Evolutionary conservation across 345 rosid genomes (phyloP), one percentile per base, ranked within the genome.

Genomic region (Tarenaya hassleriana): DNA sequence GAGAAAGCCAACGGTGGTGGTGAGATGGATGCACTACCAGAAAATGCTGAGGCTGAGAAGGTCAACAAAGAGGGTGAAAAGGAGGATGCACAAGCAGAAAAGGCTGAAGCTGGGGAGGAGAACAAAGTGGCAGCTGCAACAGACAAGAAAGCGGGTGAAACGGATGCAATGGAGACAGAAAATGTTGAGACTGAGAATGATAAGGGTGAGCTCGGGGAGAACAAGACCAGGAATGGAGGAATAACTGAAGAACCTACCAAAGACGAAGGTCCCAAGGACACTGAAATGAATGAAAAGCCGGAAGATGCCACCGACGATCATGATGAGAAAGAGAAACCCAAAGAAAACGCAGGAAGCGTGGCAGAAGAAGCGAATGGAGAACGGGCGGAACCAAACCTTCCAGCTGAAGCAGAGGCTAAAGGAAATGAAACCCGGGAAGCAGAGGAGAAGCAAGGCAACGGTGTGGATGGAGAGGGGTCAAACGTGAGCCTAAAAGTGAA

Each of bases 281-380:
- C n/a, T 5, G 60, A 58, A 15, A 20, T 38, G 69, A 46, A 58
- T 19, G 64, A 58, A 13, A 16, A 52, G 12, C 42, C 43, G 17
- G 55, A 51, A 31, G 69, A 24, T 8, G 60, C 20, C 45, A 5
- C 24, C 46, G 55, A 58, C 16, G 59, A 16, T 46, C 41, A 50
- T 39, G 63, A 29, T 9, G 64, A 57, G 64, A 64, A 64, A 40
- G 58, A 65, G 60, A 41, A 47, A 27, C 35, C 63, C 8, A 38
- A 64, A 42, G 35, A 65, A 32, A 42, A 45, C 44, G 9, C 64
- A 0, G 54, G 48, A 39, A 50, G 48, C 52, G 11, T 33, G 41
- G 32, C 5, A 41, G 11, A 52, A 18, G 35, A 58, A 11, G 59
- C 58, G 17, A 64, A 64, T 13, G 46, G 51, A 14, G 57, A 48